These are phyloP conservation scores for Candida sojae DNA, from an alignment of 1,139 yeast species.

Conservation along the genomic window DNA sequence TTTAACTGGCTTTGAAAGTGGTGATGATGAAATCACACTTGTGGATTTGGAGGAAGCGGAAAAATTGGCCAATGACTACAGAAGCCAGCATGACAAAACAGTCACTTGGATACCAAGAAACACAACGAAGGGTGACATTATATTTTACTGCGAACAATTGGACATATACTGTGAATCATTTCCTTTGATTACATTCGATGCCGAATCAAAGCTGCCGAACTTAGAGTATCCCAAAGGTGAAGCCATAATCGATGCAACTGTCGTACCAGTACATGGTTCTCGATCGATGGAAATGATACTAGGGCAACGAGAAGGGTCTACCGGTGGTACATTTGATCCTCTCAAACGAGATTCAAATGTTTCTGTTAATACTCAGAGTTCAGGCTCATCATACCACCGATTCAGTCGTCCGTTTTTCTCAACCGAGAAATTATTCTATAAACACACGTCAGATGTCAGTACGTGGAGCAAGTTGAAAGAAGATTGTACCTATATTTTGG, in stretches of 20 bases:
- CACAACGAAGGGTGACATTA: constrained; percentile 56
- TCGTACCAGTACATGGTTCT: constrained; percentile 17
- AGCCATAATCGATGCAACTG: constrained; percentile 25
- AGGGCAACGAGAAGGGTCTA: constrained; percentile 11
- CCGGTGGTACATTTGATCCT: constrained; percentile 24
- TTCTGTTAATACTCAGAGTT: constrained; percentile 28
- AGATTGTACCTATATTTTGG: constrained; percentile 46
- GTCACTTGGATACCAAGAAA: constrained; percentile 56
- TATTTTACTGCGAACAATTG: constrained; percentile 60
- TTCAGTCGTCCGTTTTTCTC: constrained; percentile 45
- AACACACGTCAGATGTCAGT: constrained; percentile 56
- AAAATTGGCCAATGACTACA: constrained; percentile 32
- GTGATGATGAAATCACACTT: constrained; percentile 16
- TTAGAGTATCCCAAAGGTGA: constrained; percentile 32
- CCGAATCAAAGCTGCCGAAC: constrained; percentile 19
- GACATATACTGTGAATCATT: constrained; percentile 57
- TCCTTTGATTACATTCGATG: constrained; percentile 41
- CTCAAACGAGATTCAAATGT: constrained; percentile 44
- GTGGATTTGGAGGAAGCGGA: constrained; percentile 41
- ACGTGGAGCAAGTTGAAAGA: constrained; percentile 58
- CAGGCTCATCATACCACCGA: constrained; percentile 39
- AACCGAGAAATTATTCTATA: constrained; percentile 50
- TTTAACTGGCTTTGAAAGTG: constrained; percentile 8
- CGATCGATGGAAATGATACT: constrained; percentile 11
- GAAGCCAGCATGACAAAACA: constrained; percentile 25